A percentile compares a stretch with the other conserved stretches of the same genome.
phyloP scores from a whole-genome alignment of 192 early-diverging fungal genomes.

The Coemansia sp. region DNA sequence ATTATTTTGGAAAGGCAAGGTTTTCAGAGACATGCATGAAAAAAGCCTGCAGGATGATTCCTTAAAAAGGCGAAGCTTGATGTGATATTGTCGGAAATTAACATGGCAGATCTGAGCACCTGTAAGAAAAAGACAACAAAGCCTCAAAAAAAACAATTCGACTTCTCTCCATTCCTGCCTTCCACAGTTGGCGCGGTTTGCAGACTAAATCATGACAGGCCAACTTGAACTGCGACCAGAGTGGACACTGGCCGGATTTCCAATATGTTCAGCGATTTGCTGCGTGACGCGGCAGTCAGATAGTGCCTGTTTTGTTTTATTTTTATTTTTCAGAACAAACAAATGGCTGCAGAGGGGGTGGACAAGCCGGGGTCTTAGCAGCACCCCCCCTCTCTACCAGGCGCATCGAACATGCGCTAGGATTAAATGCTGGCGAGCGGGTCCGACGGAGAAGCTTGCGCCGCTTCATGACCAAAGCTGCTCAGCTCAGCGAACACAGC shows the following conservation, averaged over 20 bases:
- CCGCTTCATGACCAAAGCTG: neutral
- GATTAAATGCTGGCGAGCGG: conserved; percentile 1
- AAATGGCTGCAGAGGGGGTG: neutral
- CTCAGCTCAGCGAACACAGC: neutral
- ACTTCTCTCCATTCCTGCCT: neutral
- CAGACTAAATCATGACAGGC: neutral
- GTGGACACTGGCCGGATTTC: neutral
- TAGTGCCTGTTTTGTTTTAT: too few relatives aligned
- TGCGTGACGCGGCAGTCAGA: neutral
- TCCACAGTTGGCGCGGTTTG: neutral
- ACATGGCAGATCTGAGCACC: neutral
- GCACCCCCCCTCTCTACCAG: neutral
- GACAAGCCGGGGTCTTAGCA: neutral
- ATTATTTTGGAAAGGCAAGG: too few relatives aligned
- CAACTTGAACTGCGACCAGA: neutral
- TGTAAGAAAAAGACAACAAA: neutral
- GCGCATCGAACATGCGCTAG: neutral
- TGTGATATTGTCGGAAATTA: neutral
- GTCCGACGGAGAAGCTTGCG: neutral
- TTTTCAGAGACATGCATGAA: neutral
- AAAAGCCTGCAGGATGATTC: neutral
- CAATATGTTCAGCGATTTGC: neutral
- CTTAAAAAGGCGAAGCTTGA: too few relatives aligned
- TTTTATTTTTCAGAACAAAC: neutral
- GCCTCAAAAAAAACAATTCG: neutral